Conservation (phyloP, 2,329 filamentous ascomycete species). For the Chaetomium sp. region DNA sequence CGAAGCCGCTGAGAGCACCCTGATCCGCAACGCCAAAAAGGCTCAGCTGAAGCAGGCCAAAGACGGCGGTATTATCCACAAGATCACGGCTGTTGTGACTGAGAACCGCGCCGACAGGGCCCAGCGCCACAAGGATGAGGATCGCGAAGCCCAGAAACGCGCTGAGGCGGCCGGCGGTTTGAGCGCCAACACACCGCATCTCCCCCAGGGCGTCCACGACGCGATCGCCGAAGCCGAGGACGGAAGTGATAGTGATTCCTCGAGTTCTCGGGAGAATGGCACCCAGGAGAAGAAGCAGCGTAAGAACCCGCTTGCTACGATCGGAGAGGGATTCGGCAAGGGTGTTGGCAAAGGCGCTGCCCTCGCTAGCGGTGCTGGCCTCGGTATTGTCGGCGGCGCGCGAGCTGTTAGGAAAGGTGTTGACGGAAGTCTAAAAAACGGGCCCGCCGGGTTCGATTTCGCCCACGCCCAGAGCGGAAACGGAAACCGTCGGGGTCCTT, state of each 20-base stretch:
- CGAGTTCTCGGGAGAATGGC: constrained; percentile 22
- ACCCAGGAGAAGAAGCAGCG: constrained; percentile 22
- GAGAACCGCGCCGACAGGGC: constrained; percentile 46
- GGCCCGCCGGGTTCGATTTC: constrained; percentile 48
- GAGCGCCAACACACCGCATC: constrained; percentile 43
- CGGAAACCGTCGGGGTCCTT: too few relatives aligned
- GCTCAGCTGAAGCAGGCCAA: constrained; percentile 71
- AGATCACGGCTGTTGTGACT: constrained; percentile 41
- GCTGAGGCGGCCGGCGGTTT: constrained; percentile 45
- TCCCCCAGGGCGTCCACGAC: constrained; percentile 46
- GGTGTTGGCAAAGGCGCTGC: constrained; percentile 42
- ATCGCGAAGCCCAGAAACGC: constrained; percentile 43
- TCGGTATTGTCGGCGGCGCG: constrained; percentile 38
- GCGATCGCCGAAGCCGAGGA: constrained; percentile 32
- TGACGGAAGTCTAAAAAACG: constrained; percentile 43
- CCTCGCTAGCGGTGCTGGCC: constrained; percentile 37
- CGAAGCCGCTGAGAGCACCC: constrained; percentile 75
- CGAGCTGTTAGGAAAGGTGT: constrained; percentile 45
- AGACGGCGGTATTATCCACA: constrained; percentile 48
- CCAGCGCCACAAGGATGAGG: constrained; percentile 41
- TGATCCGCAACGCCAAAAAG: constrained; percentile 75
- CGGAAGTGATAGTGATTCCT: constrained; percentile 17
- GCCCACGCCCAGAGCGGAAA: constrained; percentile 19
- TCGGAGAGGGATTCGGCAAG: constrained; percentile 44
- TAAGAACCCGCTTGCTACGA: constrained; percentile 34